phyloP scores from a whole-genome alignment of 768 basidiomycete species.

The Amanita pseudoporphyria region DNA sequence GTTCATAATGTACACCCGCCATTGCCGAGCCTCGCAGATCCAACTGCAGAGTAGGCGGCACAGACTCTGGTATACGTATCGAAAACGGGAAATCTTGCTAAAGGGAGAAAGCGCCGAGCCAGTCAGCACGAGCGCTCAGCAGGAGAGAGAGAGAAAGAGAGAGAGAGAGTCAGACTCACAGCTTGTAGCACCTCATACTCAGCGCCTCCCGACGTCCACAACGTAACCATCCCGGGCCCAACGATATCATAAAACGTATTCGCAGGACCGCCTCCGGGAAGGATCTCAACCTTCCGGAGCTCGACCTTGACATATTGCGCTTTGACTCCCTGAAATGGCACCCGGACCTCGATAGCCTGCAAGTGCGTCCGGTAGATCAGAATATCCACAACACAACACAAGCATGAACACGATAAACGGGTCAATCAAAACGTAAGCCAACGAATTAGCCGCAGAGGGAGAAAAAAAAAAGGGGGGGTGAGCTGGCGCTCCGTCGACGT shows the following conservation, averaged over 20 bases:
- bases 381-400: too few relatives aligned
- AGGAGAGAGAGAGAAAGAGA: too few relatives aligned
- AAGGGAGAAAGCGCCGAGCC: constrained; percentile 3
- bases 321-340: constrained; percentile 66
- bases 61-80: constrained; percentile 86
- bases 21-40: constrained; percentile 54
- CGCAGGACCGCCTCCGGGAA: constrained; percentile 57
- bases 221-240: constrained; percentile 69
- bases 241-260: constrained; percentile 76
- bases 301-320: constrained; percentile 91
- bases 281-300: constrained; percentile 81
- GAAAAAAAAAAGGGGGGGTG: not conserved
- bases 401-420: too few relatives aligned
- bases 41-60: constrained; percentile 78
- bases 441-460: too few relatives aligned
- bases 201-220: constrained; percentile 59
- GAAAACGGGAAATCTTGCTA: constrained; percentile 87
- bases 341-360: constrained; percentile 81
- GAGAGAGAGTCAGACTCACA: constrained; percentile 35
- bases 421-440: not conserved
- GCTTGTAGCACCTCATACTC: constrained; percentile 64
- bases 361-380: not conserved
- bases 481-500: not conserved
- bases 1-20: constrained; percentile 87
- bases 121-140: too few relatives aligned